These are phyloP conservation scores for Allium fistulosum DNA, from an alignment of 106 monocot genomes.

Conservation along the genomic window DNA sequence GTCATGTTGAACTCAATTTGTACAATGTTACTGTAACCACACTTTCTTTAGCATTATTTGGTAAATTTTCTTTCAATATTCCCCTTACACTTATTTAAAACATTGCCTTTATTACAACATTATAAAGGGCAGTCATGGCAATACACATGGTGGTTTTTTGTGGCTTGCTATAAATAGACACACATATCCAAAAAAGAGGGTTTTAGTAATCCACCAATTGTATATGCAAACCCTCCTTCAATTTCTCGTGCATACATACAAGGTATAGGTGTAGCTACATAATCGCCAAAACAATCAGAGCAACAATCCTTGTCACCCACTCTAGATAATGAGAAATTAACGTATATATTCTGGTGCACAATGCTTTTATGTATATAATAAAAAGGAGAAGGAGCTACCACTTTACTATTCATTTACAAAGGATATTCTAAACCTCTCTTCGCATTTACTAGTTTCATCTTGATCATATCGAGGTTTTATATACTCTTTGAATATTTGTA, in stretches of 20 bases:
- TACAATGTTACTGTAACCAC: constrained; percentile 73
- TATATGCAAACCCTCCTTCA: constrained; percentile 75
- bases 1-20: constrained; percentile 80
- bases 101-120: constrained; percentile 37
- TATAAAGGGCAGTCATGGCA: constrained; percentile 75
- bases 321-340: constrained; percentile 73
- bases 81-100: constrained; percentile 56
- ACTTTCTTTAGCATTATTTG: constrained; percentile 97
- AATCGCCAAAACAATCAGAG: constrained; percentile 65
- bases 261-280: constrained; percentile 48
- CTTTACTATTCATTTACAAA: constrained; percentile 40
- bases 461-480: constrained; percentile 49
- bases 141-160: constrained; percentile 28
- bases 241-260: constrained; percentile 82
- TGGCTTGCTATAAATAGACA: constrained; percentile 28
- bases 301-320: constrained; percentile 86
- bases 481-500: constrained; percentile 11
- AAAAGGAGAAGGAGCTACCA: constrained; percentile 42
- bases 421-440: constrained; percentile 67
- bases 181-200: constrained; percentile 60
- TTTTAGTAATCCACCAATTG: constrained; percentile 43
- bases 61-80: constrained; percentile 65
- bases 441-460: constrained; percentile 63
- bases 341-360: constrained; percentile 67
- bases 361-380: constrained; percentile 58